A percentile compares a stretch with the other conserved stretches of the same genome.
Evolutionary conservation across 768 basidiomycete species (phyloP).

Genomic region (Suillus subaureus): DNA sequence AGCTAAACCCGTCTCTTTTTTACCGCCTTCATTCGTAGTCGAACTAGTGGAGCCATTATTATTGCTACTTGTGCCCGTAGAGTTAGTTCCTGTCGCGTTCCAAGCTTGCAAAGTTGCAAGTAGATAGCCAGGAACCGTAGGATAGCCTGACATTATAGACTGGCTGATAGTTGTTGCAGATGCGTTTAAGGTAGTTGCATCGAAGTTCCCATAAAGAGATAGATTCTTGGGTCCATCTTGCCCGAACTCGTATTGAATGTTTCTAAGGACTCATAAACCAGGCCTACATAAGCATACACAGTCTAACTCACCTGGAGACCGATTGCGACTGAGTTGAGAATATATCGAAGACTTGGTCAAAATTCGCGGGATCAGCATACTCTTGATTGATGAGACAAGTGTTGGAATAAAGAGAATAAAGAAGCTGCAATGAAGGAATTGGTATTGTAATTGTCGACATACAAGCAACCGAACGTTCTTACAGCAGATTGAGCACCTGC

Average conservation of each 20-base stretch:
- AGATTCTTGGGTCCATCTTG: constrained; percentile 57
- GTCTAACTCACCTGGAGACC: constrained; percentile 55
- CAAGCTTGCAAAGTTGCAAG: constrained; percentile 68
- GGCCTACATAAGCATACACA: neutral
- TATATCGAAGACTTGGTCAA: constrained; percentile 75
- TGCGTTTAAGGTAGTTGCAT: constrained; percentile 64
- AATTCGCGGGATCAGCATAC: constrained; percentile 63
- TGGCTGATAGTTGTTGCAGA: constrained; percentile 44
- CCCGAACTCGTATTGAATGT: constrained; percentile 61
- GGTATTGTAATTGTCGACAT: constrained; percentile 3
- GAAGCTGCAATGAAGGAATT: constrained; percentile 46
- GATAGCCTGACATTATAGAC: constrained; percentile 44
- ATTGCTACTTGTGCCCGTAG: constrained; percentile 10
- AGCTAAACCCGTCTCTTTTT: constrained; percentile 62
- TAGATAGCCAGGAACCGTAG: constrained; percentile 59
- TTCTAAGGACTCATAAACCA: constrained; percentile 29
- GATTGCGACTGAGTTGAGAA: constrained; percentile 70
- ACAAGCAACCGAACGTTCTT: constrained; percentile 25
- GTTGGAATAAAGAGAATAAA: constrained; percentile 74
- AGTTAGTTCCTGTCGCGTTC: constrained; percentile 51
- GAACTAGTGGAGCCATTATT: constrained; percentile 22
- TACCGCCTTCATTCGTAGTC: constrained; percentile 14
- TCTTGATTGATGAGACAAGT: constrained; percentile 77
- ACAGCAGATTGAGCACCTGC: constrained; percentile 83
- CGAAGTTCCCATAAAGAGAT: constrained; percentile 55